These are phyloP conservation scores for Paramecium pentaurelia DNA, from an alignment of 73 alveolate genomes.

Conservation along the genomic window DNA sequence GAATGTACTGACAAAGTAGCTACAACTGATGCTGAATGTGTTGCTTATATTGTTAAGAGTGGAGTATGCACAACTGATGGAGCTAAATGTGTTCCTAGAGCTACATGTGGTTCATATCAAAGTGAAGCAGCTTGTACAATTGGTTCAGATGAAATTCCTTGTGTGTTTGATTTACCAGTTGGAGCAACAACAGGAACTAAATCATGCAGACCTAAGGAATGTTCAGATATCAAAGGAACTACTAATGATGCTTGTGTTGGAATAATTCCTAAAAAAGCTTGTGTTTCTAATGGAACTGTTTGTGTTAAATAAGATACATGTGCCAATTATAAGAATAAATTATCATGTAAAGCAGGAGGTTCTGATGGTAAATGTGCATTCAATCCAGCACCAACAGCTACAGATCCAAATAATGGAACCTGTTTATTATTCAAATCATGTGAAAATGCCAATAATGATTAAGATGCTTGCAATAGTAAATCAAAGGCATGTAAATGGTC, in stretches of 20 bases:
- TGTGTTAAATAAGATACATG: not conserved
- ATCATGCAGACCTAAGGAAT: conserved; percentile 17
- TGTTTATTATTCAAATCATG: not conserved
- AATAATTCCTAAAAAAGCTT: not conserved
- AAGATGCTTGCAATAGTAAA: not conserved
- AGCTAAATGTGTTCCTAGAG: not conserved
- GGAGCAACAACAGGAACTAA: not conserved
- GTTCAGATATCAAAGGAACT: not conserved
- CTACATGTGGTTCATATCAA: not conserved
- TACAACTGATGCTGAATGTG: conserved; percentile 7
- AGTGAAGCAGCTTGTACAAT: conserved; percentile 1
- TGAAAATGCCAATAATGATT: not conserved
- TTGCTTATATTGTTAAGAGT: not conserved
- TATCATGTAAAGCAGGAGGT: conserved; percentile 8
- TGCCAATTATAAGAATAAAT: not conserved
- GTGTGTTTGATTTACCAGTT: not conserved
- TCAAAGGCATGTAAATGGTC: conserved; percentile 3
- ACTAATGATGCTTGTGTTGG: conserved; percentile 2
- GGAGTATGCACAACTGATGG: conserved; percentile 28
- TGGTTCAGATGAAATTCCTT: conserved; percentile 21
- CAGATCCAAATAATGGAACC: conserved; percentile 22
- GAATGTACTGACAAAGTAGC: not conserved
- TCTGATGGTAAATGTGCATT: conserved; percentile 34
- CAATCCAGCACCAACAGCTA: not conserved
- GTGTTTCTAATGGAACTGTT: conserved; percentile 31